Conservation (phyloP, 306 rosid genomes). For the Rosa rugosa region DNA sequence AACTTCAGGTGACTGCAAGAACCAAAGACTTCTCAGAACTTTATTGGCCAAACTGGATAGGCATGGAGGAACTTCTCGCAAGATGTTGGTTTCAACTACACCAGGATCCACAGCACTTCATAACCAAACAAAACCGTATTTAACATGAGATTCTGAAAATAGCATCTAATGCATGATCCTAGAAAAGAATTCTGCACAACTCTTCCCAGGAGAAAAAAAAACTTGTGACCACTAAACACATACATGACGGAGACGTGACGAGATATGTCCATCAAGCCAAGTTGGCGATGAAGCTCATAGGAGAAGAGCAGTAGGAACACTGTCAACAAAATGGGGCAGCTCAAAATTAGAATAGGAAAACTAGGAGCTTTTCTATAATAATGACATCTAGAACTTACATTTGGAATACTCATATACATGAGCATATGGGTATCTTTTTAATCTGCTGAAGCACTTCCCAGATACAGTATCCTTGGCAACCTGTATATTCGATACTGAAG, state of each 20-base stretch:
- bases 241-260: conserved; percentile 63
- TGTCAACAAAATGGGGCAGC: conserved; percentile 34
- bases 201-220: not conserved
- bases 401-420: conserved; percentile 71
- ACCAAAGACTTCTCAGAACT: conserved; percentile 46
- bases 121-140: conserved; percentile 24
- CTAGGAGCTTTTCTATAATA: conserved; percentile 2
- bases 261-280: conserved; percentile 51
- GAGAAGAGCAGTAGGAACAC: conserved; percentile 75
- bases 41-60: conserved; percentile 45
- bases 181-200: not conserved
- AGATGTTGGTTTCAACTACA: conserved; percentile 65
- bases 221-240: not conserved
- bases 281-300: conserved; percentile 72
- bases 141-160: not conserved
- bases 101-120: conserved; percentile 84
- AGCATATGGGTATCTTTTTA: conserved; percentile 65
- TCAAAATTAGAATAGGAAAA: conserved; percentile 26
- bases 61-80: conserved; percentile 70
- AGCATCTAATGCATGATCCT: not conserved
- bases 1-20: conserved; percentile 60
- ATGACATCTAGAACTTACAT: conserved; percentile 45
- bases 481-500: conserved; percentile 54
- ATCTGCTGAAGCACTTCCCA: conserved; percentile 55
- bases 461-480: conserved; percentile 62